Evolutionary conservation across 2,329 filamentous ascomycete species (phyloP).

Genomic region (Mariannaea sp.): DNA sequence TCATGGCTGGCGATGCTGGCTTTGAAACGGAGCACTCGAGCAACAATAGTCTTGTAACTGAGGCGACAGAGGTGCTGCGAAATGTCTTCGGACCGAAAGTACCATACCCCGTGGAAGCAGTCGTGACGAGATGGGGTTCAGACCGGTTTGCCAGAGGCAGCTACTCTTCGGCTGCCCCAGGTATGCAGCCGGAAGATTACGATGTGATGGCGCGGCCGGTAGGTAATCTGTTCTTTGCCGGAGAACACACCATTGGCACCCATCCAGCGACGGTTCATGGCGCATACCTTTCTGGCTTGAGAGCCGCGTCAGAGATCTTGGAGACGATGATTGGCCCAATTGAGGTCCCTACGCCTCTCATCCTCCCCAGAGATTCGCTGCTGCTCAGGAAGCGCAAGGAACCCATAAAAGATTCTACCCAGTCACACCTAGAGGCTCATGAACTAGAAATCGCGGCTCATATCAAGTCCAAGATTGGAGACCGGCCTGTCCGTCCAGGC

Average conservation of each 20-base stretch:
- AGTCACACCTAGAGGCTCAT: slow-evolving; percentile 61
- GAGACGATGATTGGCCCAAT: slow-evolving; percentile 83
- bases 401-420: slow-evolving; percentile 52
- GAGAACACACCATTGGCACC: slow-evolving; percentile 93
- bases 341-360: slow-evolving; percentile 73
- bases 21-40: slow-evolving; percentile 80
- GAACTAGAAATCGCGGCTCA: slow-evolving; percentile 59
- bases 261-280: slow-evolving; percentile 97
- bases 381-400: slow-evolving; percentile 61
- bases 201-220: slow-evolving; percentile 84
- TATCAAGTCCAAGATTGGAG: slow-evolving; percentile 66
- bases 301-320: slow-evolving; percentile 85
- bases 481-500: slow-evolving; percentile 71
- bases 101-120: slow-evolving; percentile 79
- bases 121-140: slow-evolving; percentile 90
- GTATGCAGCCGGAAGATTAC: slow-evolving; percentile 85
- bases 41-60: slow-evolving; percentile 75
- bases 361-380: slow-evolving; percentile 65
- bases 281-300: slow-evolving; percentile 89
- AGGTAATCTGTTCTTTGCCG: slow-evolving; percentile 91
- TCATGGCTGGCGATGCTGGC: slow-evolving; percentile 95
- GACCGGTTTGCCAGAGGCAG: slow-evolving; percentile 92
- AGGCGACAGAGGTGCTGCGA: slow-evolving; percentile 79
- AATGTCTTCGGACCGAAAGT: slow-evolving; percentile 75
- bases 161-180: slow-evolving; percentile 90